A percentile compares a stretch with the other conserved stretches of the same genome.
These are phyloP conservation scores for Nyctanthes arbortristis DNA, from an alignment of 257 asterid species.

Conservation along the genomic window DNA sequence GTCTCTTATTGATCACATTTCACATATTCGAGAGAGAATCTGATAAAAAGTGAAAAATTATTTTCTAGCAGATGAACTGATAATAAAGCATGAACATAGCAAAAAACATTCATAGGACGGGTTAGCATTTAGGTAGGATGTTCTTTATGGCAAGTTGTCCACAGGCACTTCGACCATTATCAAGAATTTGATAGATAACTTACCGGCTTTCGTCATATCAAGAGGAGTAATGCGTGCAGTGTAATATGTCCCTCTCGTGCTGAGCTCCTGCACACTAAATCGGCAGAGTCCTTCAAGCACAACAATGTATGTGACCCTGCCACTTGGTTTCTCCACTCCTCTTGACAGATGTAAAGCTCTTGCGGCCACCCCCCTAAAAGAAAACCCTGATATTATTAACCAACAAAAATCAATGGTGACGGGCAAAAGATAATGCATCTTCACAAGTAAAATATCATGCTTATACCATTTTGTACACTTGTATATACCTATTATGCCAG, in stretches of 20 bases:
- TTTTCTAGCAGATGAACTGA: neutral
- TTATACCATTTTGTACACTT: neutral
- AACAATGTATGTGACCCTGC: conserved; percentile 94
- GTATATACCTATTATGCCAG: conserved; percentile 85
- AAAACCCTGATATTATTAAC: conserved; percentile 16
- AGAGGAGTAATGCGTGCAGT: conserved; percentile 94
- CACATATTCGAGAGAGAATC: neutral
- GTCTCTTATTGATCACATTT: conserved; percentile 7
- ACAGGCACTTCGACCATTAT: neutral
- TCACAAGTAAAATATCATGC: neutral
- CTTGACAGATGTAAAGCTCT: conserved; percentile 97
- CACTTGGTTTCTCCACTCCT: conserved; percentile 99
- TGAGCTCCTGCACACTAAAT: conserved; percentile 94
- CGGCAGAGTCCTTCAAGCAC: conserved; percentile 98
- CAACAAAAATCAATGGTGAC: conserved; percentile 23
- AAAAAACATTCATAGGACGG: neutral
- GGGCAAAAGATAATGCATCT: conserved; percentile 20
- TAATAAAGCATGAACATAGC: neutral
- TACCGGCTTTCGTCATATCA: conserved; percentile 87
- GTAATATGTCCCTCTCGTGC: conserved; percentile 93
- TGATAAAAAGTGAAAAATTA: neutral
- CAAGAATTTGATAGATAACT: conserved; percentile 21
- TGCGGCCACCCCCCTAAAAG: conserved; percentile 84
- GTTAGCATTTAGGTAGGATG: neutral
- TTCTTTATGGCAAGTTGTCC: neutral